Evolutionary conservation across 2,329 filamentous ascomycete species (phyloP).

Genomic region (Talaromyces albobiverticillius): DNA sequence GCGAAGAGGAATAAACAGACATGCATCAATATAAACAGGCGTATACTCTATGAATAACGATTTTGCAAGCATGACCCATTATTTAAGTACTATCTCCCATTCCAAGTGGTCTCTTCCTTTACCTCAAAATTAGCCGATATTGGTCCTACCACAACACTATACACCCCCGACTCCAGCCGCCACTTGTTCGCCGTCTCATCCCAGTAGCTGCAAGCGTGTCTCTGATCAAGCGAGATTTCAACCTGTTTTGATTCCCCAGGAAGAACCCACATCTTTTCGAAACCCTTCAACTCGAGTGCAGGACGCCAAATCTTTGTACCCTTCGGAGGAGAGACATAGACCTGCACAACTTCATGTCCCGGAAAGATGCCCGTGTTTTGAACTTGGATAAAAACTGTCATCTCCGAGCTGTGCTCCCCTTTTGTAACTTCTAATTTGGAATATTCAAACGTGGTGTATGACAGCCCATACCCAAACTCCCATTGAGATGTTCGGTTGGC

Average conservation of each 20-base stretch:
- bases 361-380: conserved; percentile 65
- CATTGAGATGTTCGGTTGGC: conserved; percentile 64
- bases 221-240: conserved; percentile 27
- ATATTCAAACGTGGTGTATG: conserved; percentile 68
- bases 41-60: no score
- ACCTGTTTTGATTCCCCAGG: conserved; percentile 8
- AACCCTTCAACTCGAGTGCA: conserved; percentile 13
- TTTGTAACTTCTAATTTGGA: not conserved
- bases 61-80: no score
- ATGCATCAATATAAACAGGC: no score
- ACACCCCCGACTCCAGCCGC: conserved; percentile 37
- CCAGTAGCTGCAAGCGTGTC: conserved; percentile 42
- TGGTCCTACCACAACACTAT: conserved; percentile 36
- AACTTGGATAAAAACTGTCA: conserved; percentile 62
- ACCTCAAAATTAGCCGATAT: not conserved
- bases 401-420: not conserved
- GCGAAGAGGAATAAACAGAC: no score
- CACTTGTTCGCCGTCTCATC: conserved; percentile 40
- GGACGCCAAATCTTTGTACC: conserved; percentile 30
- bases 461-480: conserved; percentile 68
- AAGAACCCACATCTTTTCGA: conserved; percentile 10
- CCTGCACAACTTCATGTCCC: conserved; percentile 71
- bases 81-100: not conserved
- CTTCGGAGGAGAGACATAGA: conserved; percentile 23
- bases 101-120: not conserved